phyloP scores from a whole-genome alignment of 441 rosid genomes.

The Jatropha multifida region DNA sequence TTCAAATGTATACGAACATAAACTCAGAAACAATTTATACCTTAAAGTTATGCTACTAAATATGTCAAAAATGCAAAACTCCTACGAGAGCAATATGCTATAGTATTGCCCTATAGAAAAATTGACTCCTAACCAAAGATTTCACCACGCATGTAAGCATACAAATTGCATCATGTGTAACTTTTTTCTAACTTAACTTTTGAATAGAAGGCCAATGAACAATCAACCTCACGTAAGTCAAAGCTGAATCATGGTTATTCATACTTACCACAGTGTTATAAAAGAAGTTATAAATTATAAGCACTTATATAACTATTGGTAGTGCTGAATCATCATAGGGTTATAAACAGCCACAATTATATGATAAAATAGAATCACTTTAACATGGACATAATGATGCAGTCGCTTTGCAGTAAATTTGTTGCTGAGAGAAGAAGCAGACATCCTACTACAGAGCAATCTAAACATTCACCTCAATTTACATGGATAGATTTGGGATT shows the following conservation, averaged over 20 bases:
- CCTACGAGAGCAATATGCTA: neutral
- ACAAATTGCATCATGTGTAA: neutral
- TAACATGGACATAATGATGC: neutral
- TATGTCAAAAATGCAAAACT: neutral
- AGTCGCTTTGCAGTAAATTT: neutral
- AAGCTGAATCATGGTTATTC: neutral
- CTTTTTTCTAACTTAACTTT: neutral
- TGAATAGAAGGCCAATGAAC: neutral
- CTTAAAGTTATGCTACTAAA: neutral
- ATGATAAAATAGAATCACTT: neutral
- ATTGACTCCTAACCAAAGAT: neutral
- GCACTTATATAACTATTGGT: neutral
- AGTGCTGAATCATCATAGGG: neutral
- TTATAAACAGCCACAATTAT: neutral
- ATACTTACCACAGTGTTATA: neutral
- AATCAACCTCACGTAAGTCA: neutral
- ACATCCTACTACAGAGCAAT: neutral
- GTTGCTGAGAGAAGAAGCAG: no score
- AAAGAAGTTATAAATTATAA: neutral
- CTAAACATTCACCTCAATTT: neutral
- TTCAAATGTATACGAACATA: neutral
- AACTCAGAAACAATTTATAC: neutral
- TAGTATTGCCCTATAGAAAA: neutral
- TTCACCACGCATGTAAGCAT: neutral
- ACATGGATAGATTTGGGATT: neutral